These are phyloP conservation scores for Apiotrichum domesticum DNA, from an alignment of 1,284 basidiomycete species.

Conservation along the genomic window DNA sequence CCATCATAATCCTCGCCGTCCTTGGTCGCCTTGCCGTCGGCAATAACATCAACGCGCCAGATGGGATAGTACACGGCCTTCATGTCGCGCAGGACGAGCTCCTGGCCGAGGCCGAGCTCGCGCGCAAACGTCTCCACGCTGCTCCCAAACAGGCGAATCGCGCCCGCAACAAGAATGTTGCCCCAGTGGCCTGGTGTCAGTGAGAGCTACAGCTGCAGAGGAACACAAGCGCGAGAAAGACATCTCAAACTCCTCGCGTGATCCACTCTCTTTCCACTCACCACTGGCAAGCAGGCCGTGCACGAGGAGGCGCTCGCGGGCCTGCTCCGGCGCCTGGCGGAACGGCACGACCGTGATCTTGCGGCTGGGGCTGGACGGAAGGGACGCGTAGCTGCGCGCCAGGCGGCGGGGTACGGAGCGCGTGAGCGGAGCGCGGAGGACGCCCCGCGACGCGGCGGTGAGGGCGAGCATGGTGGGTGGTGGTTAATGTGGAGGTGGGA, in stretches of 20 bases:
- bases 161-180: slow-evolving; percentile 27
- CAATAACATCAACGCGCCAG: slow-evolving; percentile 35
- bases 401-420: too few species aligned
- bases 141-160: slow-evolving; percentile 33
- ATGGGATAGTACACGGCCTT: slow-evolving; percentile 39
- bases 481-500: too few species aligned
- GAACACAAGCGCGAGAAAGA: too few species aligned
- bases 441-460: too few species aligned
- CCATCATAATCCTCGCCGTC: slow-evolving; percentile 15
- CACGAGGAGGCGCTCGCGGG: slow-evolving; percentile 19
- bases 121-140: slow-evolving; percentile 19
- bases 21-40: slow-evolving; percentile 24
- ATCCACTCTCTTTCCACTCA: not conserved
- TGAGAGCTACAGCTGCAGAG: too few species aligned
- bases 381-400: not conserved
- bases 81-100: slow-evolving; percentile 25
- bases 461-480: too few species aligned
- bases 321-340: slow-evolving; percentile 19
- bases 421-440: too few species aligned
- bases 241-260: too few species aligned
- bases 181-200: slow-evolving; percentile 13
- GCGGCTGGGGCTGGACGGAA: not conserved
- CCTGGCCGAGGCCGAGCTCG: slow-evolving; percentile 31
- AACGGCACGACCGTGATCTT: slow-evolving; percentile 33
- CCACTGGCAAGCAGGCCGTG: slow-evolving; percentile 24